Evolutionary conservation across 2,329 filamentous ascomycete genomes (phyloP).

Genomic region (Sarocladium oryzae): DNA sequence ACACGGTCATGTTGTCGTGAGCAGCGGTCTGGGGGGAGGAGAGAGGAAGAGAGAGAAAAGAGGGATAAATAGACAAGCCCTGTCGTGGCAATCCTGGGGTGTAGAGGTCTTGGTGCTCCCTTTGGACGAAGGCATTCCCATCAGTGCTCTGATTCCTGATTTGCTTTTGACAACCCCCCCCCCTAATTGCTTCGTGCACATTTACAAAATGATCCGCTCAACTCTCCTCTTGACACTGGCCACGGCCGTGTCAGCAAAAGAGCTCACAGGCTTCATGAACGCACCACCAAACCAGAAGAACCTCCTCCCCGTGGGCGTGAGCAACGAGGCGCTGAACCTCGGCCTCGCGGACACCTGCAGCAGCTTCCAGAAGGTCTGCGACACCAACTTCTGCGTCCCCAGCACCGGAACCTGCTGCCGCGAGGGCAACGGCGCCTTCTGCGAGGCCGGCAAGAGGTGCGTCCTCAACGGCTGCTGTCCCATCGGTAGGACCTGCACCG

Average conservation of each 20-base stretch:
- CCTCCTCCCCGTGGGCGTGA: constrained; percentile 15
- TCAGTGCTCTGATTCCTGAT: too few species aligned
- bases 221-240: constrained; percentile 20
- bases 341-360: constrained; percentile 16
- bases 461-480: constrained; percentile 24
- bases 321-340: constrained; percentile 15
- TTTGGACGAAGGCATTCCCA: not conserved
- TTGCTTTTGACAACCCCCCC: not conserved
- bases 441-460: constrained; percentile 24
- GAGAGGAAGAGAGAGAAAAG: not conserved
- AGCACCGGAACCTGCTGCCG: constrained; percentile 23
- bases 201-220: constrained; percentile 19
- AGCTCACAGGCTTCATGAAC: not conserved
- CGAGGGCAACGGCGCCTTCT: constrained; percentile 22
- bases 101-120: not conserved
- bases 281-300: constrained; percentile 10
- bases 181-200: not conserved
- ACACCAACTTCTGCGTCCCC: constrained; percentile 23
- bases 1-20: not conserved
- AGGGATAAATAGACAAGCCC: constrained; percentile 1
- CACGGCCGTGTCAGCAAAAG: not conserved
- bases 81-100: not conserved
- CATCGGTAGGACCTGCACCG: constrained; percentile 24
- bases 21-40: not conserved
- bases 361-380: constrained; percentile 19